Evolutionary conservation across 2,329 filamentous ascomycete species (phyloP).

Genomic region (Tolypocladium tropicale): DNA sequence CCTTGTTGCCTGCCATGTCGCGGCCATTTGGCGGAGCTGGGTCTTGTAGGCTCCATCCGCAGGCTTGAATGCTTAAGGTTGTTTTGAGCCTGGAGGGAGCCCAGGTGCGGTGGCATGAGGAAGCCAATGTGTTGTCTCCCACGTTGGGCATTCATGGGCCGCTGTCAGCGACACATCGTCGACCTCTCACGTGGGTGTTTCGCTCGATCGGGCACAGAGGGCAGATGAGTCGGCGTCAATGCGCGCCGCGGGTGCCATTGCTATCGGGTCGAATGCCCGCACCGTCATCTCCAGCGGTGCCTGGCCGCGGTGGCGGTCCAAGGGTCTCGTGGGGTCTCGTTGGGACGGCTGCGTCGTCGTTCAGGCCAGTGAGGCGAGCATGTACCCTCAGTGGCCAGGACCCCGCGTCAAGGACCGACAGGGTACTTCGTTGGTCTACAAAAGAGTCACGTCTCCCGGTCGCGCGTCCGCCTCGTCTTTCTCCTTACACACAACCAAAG

Average conservation of each 20-base stretch:
- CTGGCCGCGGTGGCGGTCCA: neutral
- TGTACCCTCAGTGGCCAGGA: conserved; percentile 5
- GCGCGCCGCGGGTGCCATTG: neutral
- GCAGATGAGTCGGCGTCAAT: neutral
- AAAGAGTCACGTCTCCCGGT: conserved; percentile 3
- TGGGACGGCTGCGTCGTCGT: neutral
- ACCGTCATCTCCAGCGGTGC: neutral
- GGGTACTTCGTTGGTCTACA: neutral
- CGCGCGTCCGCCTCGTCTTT: conserved; percentile 7
- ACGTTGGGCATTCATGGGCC: neutral
- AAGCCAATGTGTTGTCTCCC: neutral
- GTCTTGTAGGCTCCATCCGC: neutral
- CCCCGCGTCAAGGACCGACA: conserved; percentile 1
- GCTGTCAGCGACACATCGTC: neutral
- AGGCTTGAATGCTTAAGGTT: neutral
- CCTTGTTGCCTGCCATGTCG: neutral
- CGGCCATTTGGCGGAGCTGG: neutral
- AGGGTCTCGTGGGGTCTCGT: neutral
- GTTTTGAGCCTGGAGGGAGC: neutral
- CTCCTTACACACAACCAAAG: conserved; percentile 43
- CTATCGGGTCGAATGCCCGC: neutral
- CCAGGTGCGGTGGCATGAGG: neutral
- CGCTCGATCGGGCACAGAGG: neutral
- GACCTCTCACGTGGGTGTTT: neutral
- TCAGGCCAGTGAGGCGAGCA: conserved; percentile 1